These are phyloP conservation scores for Phoma sp. DNA, from an alignment of 2,329 filamentous ascomycete genomes.

Conservation along the genomic window DNA sequence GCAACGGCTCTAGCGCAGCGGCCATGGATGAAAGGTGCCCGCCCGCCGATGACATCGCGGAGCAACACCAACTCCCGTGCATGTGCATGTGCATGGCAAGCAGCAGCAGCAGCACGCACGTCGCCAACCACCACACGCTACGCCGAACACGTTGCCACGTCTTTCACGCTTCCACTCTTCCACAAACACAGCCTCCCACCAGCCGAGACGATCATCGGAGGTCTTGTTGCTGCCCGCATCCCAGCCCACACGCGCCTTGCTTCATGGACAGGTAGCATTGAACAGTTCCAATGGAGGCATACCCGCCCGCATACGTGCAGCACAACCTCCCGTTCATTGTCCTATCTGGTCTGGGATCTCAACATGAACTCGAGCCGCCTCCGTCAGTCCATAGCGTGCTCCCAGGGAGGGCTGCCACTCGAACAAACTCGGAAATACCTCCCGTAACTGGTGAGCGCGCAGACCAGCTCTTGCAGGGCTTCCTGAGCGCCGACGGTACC, in stretches of 20 bases:
- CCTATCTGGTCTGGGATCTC: conserved; percentile 72
- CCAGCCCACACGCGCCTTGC: conserved; percentile 10
- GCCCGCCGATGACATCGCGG: conserved; percentile 12
- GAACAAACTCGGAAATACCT: conserved; percentile 74
- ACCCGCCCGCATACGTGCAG: conserved; percentile 78
- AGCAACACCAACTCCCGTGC: background rate
- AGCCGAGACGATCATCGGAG: background rate
- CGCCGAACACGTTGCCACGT: too few species aligned
- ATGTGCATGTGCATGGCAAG: conserved; percentile 11
- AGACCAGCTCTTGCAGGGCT: conserved; percentile 68
- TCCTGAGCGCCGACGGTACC: conserved; percentile 70
- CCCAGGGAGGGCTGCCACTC: conserved; percentile 58
- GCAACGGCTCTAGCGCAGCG: conserved; percentile 15
- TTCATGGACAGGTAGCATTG: conserved; percentile 40
- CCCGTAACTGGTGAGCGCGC: conserved; percentile 70
- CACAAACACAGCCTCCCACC: background rate
- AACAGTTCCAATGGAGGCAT: conserved; percentile 71
- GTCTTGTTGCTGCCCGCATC: conserved; percentile 14
- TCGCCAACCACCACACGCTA: background rate
- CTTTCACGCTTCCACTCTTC: too few species aligned
- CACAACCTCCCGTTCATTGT: conserved; percentile 87
- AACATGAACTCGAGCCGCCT: conserved; percentile 48
- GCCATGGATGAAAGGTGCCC: conserved; percentile 5
- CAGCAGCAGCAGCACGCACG: conserved; percentile 3
- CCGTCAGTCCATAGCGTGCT: conserved; percentile 51